Evolutionary conservation across 306 rosid species (phyloP).

Genomic region (Sechiopsis laciniata): DNA sequence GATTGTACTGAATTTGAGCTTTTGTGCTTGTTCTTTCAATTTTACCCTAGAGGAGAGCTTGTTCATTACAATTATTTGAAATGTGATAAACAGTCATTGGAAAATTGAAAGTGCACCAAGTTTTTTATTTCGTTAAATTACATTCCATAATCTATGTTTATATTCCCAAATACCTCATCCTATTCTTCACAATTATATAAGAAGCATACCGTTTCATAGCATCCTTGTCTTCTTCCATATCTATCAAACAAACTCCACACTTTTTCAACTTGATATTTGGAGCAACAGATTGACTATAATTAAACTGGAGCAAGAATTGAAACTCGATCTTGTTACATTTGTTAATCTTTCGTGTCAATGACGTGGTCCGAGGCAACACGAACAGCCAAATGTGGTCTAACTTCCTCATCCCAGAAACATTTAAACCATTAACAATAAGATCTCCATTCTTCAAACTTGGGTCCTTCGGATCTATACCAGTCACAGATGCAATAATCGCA

Average conservation of each 20-base stretch:
- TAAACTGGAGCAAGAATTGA: neutral
- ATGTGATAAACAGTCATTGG: too few relatives aligned
- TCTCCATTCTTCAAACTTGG: neutral
- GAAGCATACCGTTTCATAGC: conserved; percentile 1
- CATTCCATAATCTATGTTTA: neutral
- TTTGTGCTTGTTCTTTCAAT: too few relatives aligned
- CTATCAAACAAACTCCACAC: conserved; percentile 19
- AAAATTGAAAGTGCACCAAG: too few relatives aligned
- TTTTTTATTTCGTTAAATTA: too few relatives aligned
- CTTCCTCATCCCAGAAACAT: neutral
- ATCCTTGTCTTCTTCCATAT: conserved; percentile 11
- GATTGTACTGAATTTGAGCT: too few relatives aligned
- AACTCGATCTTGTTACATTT: neutral
- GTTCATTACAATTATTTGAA: too few relatives aligned
- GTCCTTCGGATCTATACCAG: neutral
- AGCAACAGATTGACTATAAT: neutral
- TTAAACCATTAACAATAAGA: neutral
- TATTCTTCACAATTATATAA: neutral
- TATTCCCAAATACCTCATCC: neutral
- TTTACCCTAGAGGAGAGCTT: too few relatives aligned
- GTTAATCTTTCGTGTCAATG: neutral
- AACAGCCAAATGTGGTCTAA: conserved; percentile 11
- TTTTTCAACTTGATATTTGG: neutral
- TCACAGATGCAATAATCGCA: neutral
- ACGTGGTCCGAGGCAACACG: neutral